Conservation (phyloP, 495 filamentous ascomycete species). For the Neurospora sp. region DNA sequence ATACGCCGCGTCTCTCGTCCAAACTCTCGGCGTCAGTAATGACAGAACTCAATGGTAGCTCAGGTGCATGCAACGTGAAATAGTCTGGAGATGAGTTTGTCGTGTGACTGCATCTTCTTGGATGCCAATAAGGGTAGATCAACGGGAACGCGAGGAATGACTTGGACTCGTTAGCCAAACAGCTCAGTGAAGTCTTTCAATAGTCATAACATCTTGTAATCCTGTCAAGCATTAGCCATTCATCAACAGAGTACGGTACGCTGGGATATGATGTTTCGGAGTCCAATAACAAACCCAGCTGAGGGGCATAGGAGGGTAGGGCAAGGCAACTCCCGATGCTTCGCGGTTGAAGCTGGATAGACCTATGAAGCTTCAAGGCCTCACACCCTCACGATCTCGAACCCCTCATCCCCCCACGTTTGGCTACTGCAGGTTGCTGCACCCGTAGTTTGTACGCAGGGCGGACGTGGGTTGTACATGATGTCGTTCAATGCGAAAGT, state of each 20-base stretch:
- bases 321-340: background rate
- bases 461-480: background rate
- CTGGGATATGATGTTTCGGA: background rate
- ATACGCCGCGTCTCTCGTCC: background rate
- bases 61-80: background rate
- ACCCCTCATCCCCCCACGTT: constrained; percentile 29
- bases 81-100: background rate
- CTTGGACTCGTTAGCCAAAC: background rate
- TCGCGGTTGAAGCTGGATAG: background rate
- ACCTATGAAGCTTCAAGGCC: constrained; percentile 4
- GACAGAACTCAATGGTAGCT: background rate
- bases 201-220: background rate
- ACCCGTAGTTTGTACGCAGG: background rate
- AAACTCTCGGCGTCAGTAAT: background rate
- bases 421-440: constrained; percentile 25
- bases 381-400: constrained; percentile 4
- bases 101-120: background rate
- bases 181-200: background rate
- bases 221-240: background rate
- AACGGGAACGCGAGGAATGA: background rate
- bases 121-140: background rate
- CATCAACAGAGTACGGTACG: background rate
- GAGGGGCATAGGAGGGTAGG: background rate
- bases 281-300: background rate
- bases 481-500: background rate